phyloP scores from a whole-genome alignment of 495 filamentous ascomycete genomes.

The Aspergillus carlsbadensis region DNA sequence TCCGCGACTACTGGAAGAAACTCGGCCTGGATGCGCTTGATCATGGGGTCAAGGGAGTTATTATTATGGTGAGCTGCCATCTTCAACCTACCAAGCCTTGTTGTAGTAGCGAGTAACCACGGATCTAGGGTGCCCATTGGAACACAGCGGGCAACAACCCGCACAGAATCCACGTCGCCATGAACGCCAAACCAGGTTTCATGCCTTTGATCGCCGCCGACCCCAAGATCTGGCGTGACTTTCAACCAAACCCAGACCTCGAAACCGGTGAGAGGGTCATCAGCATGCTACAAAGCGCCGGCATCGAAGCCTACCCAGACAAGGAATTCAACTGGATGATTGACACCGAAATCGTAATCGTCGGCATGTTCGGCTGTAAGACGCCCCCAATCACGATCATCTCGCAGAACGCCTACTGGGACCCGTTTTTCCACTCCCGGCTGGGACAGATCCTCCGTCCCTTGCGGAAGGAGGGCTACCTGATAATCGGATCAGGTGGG shows the following conservation, averaged over 20 bases:
- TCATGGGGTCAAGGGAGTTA: constrained; percentile 51
- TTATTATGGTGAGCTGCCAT: constrained; percentile 54
- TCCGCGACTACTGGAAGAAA: constrained; percentile 57
- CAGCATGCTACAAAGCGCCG: constrained; percentile 36
- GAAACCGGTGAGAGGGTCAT: constrained; percentile 40
- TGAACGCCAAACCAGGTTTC: too few relatives aligned
- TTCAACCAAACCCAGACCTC: constrained; percentile 53
- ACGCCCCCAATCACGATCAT: constrained; percentile 58
- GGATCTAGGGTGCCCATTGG: constrained; percentile 61
- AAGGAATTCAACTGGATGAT: constrained; percentile 58
- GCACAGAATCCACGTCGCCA: too few relatives aligned
- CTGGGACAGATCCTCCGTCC: constrained; percentile 51
- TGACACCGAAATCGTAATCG: constrained; percentile 58
- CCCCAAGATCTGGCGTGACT: too few relatives aligned
- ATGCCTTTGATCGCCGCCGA: constrained; percentile 55
- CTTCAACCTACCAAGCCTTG: too few relatives aligned
- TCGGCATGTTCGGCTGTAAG: constrained; percentile 55
- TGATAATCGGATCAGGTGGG: constrained; percentile 59
- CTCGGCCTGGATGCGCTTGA: constrained; percentile 56
- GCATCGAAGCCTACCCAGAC: constrained; percentile 47
- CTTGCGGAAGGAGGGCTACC: constrained; percentile 43
- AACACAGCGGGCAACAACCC: constrained; percentile 38
- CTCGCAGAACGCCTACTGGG: constrained; percentile 53
- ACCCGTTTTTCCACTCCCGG: constrained; percentile 57
- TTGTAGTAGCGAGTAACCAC: too few relatives aligned